These are phyloP conservation scores for Sarocladiaceae sp. DNA, from an alignment of 2,329 filamentous ascomycete species.

Conservation along the genomic window DNA sequence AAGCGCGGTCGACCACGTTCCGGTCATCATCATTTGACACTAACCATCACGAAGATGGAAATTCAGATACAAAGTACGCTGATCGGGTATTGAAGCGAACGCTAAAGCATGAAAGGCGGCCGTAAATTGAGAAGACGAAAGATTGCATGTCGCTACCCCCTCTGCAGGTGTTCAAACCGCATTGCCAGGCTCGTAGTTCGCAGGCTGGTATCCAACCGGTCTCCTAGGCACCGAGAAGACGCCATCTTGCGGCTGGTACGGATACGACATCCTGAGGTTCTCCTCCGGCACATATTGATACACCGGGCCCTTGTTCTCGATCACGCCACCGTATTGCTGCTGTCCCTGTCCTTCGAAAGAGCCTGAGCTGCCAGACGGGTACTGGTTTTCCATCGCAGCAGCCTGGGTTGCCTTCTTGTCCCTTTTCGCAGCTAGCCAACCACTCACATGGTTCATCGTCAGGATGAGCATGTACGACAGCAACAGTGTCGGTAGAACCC, in stretches of 20 bases:
- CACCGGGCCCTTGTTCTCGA: background rate
- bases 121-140: no score
- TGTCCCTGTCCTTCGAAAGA: background rate
- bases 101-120: no score
- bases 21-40: no score
- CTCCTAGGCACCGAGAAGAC: background rate
- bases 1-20: no score
- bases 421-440: background rate
- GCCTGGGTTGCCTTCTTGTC: background rate
- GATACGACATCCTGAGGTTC: background rate
- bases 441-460: slow-evolving; percentile 23
- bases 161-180: no score
- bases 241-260: background rate
- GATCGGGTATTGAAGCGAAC: no score
- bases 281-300: background rate
- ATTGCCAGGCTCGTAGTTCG: background rate
- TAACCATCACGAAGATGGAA: no score
- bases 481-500: slow-evolving; percentile 29
- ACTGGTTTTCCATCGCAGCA: background rate
- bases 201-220: background rate
- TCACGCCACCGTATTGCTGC: background rate
- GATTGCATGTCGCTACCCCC: no score
- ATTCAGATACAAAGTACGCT: no score
- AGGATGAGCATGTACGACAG: slow-evolving; percentile 28
- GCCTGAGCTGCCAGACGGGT: background rate